A percentile compares a stretch with the other conserved stretches of the same genome.
Conservation (phyloP, 148 eudicot genomes). For the Rhododendron henanense region DNA sequence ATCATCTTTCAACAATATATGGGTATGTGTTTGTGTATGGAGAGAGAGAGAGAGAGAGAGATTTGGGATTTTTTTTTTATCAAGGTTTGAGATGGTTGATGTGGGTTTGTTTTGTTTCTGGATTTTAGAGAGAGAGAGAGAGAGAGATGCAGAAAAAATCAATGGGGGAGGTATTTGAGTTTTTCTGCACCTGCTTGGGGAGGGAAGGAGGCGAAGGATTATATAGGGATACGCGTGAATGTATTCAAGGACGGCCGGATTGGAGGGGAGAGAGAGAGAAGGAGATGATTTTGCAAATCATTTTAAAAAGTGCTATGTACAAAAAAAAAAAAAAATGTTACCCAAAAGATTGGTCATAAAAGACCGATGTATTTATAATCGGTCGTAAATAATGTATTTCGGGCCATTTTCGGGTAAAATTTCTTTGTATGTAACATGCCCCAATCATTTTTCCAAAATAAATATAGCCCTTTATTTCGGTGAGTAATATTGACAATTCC, state of each 20-base stretch:
- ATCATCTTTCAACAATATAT: conserved; percentile 1
- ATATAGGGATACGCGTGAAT: conserved; percentile 23
- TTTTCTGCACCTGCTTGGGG: conserved; percentile 17
- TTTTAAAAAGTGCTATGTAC: neutral
- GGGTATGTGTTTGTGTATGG: neutral
- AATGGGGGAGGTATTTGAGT: neutral
- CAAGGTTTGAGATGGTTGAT: neutral
- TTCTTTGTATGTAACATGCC: too few relatives aligned
- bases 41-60: neutral
- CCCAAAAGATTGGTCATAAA: too few relatives aligned
- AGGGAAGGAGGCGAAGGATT: neutral
- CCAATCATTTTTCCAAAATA: neutral
- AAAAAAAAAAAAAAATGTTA: neutral
- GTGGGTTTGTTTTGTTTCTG: too few relatives aligned
- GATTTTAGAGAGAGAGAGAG: neutral
- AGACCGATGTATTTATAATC: too few relatives aligned
- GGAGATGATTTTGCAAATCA: neutral
- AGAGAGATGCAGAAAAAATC: conserved; percentile 17
- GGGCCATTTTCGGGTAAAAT: too few relatives aligned
- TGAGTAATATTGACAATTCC: too few relatives aligned
- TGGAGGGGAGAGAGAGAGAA: conserved; percentile 2
- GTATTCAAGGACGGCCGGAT: conserved; percentile 10
- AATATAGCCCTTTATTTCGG: neutral
- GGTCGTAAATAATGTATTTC: too few relatives aligned
- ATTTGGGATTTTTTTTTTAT: too few relatives aligned